phyloP scores from a whole-genome alignment of 371 early-diverging fungal species.

The Rhizopus arrhizus region DNA sequence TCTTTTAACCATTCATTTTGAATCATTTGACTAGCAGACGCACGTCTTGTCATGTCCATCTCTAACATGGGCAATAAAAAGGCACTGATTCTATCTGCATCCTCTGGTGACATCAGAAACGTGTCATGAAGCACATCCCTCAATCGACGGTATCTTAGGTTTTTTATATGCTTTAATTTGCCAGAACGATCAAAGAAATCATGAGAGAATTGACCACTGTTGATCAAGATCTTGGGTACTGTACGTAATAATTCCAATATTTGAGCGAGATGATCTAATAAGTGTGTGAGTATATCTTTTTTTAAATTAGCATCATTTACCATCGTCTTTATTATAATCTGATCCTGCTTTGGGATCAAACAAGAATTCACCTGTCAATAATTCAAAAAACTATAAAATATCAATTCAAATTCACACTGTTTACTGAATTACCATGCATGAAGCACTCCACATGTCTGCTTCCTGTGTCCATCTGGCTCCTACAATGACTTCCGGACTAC shows the following conservation, averaged over 20 bases:
- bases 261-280: slow-evolving; percentile 91
- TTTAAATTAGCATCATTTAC: too few relatives aligned
- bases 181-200: slow-evolving; percentile 82
- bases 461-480: slow-evolving; percentile 87
- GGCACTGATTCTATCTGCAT: slow-evolving; percentile 57
- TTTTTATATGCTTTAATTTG: slow-evolving; percentile 84
- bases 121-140: slow-evolving; percentile 84
- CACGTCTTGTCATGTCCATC: slow-evolving; percentile 62
- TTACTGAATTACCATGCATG: slow-evolving; percentile 72
- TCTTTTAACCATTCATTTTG: slow-evolving; percentile 59
- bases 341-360: slow-evolving; percentile 92
- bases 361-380: slow-evolving; percentile 92
- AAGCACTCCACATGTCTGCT: slow-evolving; percentile 96
- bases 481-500: slow-evolving; percentile 97
- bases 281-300: too few relatives aligned
- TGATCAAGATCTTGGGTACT: slow-evolving; percentile 75
- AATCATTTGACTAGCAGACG: slow-evolving; percentile 60
- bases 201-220: slow-evolving; percentile 74
- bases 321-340: slow-evolving; percentile 88
- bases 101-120: slow-evolving; percentile 60
- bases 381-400: slow-evolving; percentile 58
- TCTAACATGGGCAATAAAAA: slow-evolving; percentile 81
- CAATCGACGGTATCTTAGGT: slow-evolving; percentile 80
- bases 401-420: too few relatives aligned
- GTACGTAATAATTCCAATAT: slow-evolving; percentile 91